Evolutionary conservation across 805 yeast genomes (phyloP).

Genomic region (Pachysolen tannophilus): DNA sequence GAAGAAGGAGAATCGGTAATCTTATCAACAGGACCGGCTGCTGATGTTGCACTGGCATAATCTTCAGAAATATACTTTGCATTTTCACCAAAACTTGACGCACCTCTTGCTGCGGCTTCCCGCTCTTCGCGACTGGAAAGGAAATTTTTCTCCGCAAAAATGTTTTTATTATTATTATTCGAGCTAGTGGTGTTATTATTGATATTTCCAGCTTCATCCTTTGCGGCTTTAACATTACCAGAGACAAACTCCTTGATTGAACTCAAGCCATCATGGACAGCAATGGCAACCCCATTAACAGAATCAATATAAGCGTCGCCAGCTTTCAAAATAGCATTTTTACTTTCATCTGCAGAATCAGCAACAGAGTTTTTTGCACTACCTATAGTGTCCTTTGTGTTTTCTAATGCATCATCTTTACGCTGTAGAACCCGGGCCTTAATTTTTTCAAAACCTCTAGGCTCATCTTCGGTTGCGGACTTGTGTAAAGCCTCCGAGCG

Average conservation of each 20-base stretch:
- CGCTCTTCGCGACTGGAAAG: too few species aligned
- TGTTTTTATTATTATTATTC: too few species aligned
- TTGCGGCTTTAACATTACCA: not conserved
- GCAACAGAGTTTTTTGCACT: not conserved
- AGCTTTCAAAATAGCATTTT: conserved; percentile 3
- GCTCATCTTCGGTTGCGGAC: not conserved
- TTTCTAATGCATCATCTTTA: conserved; percentile 5
- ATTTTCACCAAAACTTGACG: too few species aligned
- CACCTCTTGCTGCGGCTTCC: too few species aligned
- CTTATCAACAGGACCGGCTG: too few species aligned
- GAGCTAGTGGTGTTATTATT: too few species aligned
- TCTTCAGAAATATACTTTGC: too few species aligned
- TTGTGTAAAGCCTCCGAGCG: conserved; percentile 3
- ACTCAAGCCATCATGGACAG: conserved; percentile 5
- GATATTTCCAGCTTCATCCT: too few species aligned
- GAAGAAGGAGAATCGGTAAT: too few species aligned
- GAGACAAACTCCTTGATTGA: conserved; percentile 3
- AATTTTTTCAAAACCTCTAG: conserved; percentile 1
- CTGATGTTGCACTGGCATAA: too few species aligned
- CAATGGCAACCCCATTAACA: conserved; percentile 4
- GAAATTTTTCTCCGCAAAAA: too few species aligned
- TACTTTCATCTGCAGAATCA: conserved; percentile 5
- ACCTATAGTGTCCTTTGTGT: not conserved
- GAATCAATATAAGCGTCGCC: conserved; percentile 8
- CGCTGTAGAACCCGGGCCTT: too few species aligned